Evolutionary conservation across 441 rosid genomes (phyloP).

Genomic region (Francoa sonchifolia): DNA sequence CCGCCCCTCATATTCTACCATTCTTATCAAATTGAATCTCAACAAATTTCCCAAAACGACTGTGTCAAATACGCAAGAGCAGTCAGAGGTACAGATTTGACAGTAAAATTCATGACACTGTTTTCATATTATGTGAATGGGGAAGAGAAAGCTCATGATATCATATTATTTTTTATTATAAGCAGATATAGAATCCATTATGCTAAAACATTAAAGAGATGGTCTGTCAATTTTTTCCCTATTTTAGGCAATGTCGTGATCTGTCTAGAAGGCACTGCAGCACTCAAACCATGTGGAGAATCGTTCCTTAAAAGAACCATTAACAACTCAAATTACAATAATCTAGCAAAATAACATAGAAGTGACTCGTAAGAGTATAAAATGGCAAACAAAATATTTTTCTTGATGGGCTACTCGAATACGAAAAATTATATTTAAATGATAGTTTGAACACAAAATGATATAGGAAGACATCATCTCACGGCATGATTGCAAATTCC

Average conservation of each 20-base stretch:
- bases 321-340: not conserved
- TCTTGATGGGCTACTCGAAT: not conserved
- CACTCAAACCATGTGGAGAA: not conserved
- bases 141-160: too few species aligned
- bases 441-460: conserved; percentile 2
- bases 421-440: conserved; percentile 2
- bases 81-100: too few species aligned
- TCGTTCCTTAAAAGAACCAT: not conserved
- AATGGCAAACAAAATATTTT: not conserved
- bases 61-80: too few species aligned
- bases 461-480: not conserved
- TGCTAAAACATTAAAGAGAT: too few species aligned
- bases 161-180: too few species aligned
- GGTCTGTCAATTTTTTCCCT: too few species aligned
- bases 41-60: conserved; percentile 75
- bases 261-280: too few species aligned
- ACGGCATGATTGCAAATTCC: conserved; percentile 9
- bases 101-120: too few species aligned
- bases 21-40: conserved; percentile 66
- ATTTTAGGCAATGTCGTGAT: too few species aligned
- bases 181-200: too few species aligned
- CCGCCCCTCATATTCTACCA: conserved; percentile 72
- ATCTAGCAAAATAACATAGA: not conserved
- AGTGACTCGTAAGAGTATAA: too few species aligned
- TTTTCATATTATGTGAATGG: too few species aligned